Conservation (phyloP, 257 asterid species). For the Thymus quinquecostatus region DNA sequence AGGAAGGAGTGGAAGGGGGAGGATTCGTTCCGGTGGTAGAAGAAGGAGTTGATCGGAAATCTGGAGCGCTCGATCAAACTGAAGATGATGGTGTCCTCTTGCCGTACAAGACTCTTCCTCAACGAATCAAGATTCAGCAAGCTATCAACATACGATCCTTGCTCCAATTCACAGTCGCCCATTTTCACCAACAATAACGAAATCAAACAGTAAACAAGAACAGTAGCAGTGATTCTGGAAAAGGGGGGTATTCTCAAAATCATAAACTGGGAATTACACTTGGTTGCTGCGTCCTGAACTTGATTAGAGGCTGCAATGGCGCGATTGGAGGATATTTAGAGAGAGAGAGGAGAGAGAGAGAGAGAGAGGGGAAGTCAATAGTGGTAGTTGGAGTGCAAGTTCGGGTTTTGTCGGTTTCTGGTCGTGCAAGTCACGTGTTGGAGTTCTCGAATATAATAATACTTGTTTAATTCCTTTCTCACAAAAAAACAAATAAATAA, state of each 20-base stretch:
- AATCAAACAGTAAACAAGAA: no score
- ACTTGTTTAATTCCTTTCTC: no score
- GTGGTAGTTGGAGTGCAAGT: constrained; percentile 24
- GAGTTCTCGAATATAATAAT: no score
- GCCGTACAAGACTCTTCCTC: constrained; percentile 68
- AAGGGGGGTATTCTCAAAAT: background rate
- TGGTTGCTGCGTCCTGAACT: background rate
- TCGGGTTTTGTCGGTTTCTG: background rate
- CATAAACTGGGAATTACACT: no score
- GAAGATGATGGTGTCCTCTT: constrained; percentile 82
- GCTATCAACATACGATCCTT: constrained; percentile 16
- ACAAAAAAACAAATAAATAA: no score
- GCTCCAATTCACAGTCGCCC: constrained; percentile 26
- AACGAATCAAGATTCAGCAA: constrained; percentile 64
- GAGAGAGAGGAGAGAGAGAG: background rate
- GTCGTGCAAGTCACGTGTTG: background rate
- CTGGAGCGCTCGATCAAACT: constrained; percentile 76
- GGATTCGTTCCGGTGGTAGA: constrained; percentile 40
- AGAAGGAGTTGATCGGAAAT: constrained; percentile 43
- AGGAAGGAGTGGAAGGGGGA: constrained; percentile 48
- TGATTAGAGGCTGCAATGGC: background rate
- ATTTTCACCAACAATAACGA: background rate
- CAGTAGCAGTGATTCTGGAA: background rate
- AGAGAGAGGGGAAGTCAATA: background rate
- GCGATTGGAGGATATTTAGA: background rate